phyloP scores from a whole-genome alignment of 768 basidiomycete genomes.

The Pleurotus citrinopileatus region DNA sequence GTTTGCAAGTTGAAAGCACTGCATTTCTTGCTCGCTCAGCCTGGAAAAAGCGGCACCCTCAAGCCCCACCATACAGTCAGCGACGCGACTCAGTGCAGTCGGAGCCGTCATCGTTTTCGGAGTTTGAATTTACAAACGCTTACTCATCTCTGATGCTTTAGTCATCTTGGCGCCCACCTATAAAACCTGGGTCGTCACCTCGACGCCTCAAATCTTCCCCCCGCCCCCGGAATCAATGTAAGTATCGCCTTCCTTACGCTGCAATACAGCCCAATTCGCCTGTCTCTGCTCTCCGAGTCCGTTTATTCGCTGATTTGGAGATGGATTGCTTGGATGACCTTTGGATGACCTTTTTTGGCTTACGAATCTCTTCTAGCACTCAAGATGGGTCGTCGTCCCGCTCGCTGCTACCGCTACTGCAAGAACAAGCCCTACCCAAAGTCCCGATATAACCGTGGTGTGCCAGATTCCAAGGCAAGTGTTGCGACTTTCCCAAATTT shows the following conservation, averaged over 20 bases:
- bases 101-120: neutral
- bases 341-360: conserved; percentile 10
- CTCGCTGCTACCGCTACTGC: conserved; percentile 98
- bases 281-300: neutral
- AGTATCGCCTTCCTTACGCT: neutral
- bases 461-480: conserved; percentile 95
- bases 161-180: neutral
- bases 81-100: neutral
- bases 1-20: too few species aligned
- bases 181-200: neutral
- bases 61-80: neutral
- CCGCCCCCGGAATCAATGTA: neutral
- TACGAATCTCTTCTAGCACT: conserved; percentile 15
- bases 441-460: conserved; percentile 96
- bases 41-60: neutral
- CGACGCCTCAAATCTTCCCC: neutral
- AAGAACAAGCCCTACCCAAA: conserved; percentile 99
- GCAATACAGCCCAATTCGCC: too few species aligned
- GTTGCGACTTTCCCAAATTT: conserved; percentile 13
- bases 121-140: neutral
- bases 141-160: neutral
- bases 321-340: conserved; percentile 8
- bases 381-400: conserved; percentile 95
- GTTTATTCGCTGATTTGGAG: neutral
- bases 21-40: too few species aligned